These are phyloP conservation scores for Perilla frutescens DNA, from an alignment of 257 asterid species.

Conservation along the genomic window DNA sequence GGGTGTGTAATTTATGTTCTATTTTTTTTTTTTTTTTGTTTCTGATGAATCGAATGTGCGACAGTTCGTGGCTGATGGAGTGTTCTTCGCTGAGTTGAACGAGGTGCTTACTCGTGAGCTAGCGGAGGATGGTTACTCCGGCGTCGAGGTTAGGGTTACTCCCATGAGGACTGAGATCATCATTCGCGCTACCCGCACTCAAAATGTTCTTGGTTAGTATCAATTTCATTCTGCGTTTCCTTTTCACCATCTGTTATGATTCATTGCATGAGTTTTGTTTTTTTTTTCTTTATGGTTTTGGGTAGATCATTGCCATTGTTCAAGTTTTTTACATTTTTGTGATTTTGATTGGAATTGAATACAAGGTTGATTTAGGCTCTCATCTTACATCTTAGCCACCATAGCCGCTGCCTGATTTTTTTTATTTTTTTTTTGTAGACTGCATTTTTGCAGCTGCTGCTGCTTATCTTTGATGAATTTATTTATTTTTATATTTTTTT, in stretches of 20 bases:
- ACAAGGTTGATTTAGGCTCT: too few species aligned
- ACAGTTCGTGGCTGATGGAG: slow-evolving; percentile 80
- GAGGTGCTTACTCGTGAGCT: slow-evolving; percentile 70
- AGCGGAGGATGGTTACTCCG: slow-evolving; percentile 84
- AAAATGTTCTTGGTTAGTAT: slow-evolving; percentile 66
- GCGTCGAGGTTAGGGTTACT: slow-evolving; percentile 80
- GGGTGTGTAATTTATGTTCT: too few species aligned
- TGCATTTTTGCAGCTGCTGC: neutral
- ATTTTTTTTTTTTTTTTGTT: too few species aligned
- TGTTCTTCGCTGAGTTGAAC: slow-evolving; percentile 70
- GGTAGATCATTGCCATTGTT: too few species aligned
- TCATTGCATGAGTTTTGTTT: too few species aligned
- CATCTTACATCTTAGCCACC: slow-evolving; percentile 54
- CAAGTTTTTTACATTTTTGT: too few species aligned
- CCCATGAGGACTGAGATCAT: slow-evolving; percentile 85
- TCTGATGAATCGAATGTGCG: too few species aligned
- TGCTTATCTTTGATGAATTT: too few species aligned
- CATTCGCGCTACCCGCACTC: slow-evolving; percentile 82
- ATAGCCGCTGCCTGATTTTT: slow-evolving; percentile 28
- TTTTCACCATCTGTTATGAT: neutral
- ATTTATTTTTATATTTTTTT: too few species aligned
- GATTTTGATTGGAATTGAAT: too few species aligned
- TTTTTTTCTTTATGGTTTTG: neutral
- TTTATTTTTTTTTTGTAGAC: slow-evolving; percentile 23
- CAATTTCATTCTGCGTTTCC: too few species aligned